Evolutionary conservation across 805 yeast genomes (phyloP).

Genomic region (Zygosaccharomyces pseudorouxii): DNA sequence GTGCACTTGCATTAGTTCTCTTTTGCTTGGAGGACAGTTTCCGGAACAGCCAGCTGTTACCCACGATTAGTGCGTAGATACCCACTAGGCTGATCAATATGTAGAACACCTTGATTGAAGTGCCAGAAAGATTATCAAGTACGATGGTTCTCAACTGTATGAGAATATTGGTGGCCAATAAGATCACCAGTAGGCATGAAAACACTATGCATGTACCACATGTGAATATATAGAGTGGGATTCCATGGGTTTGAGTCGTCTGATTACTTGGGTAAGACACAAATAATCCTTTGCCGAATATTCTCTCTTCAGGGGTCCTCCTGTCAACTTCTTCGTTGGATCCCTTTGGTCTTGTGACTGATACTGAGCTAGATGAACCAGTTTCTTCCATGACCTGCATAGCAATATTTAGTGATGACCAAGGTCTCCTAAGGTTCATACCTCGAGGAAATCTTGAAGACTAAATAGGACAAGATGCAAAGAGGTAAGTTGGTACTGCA

Average conservation of each 20-base stretch:
- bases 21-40: slow-evolving; percentile 6
- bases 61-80: slow-evolving; percentile 17
- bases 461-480: background rate
- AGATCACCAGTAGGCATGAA: slow-evolving; percentile 30
- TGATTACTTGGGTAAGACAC: slow-evolving; percentile 20
- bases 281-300: slow-evolving; percentile 19
- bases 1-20: background rate
- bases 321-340: background rate
- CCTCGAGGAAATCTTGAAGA: background rate
- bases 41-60: slow-evolving; percentile 18
- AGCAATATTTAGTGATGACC: background rate
- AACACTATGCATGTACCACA: slow-evolving; percentile 28
- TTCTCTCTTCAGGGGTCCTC: slow-evolving; percentile 13
- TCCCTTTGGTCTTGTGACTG: background rate
- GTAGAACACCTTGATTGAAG: slow-evolving; percentile 16
- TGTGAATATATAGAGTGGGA: slow-evolving; percentile 23
- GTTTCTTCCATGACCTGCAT: background rate
- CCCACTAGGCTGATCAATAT: slow-evolving; percentile 18
- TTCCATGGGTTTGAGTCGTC: slow-evolving; percentile 15
- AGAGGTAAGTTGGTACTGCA: too few species aligned
- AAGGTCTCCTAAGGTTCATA: background rate
- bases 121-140: slow-evolving; percentile 13
- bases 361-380: background rate
- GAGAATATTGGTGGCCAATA: slow-evolving; percentile 35
- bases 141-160: slow-evolving; percentile 36